Percentiles rank a stretch among this genome's conserved stretches.
phyloP scores from a whole-genome alignment of 768 basidiomycete genomes.

The Punctularia strigosozonata region DNA sequence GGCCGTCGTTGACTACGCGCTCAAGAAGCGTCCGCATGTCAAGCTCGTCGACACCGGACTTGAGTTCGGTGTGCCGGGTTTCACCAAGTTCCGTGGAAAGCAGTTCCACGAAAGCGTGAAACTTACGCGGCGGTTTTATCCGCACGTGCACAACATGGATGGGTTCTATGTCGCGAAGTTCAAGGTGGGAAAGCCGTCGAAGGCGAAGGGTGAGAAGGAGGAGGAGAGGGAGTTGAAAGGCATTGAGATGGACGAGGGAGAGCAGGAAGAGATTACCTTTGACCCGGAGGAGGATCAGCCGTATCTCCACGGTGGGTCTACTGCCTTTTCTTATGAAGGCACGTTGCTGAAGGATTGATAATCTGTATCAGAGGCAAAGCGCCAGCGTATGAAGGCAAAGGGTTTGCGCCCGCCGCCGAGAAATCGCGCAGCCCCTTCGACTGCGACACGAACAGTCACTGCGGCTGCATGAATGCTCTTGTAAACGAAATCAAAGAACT shows the following conservation, averaged over 20 bases:
- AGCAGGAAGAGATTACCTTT: slow-evolving; percentile 17
- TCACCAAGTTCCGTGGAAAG: slow-evolving; percentile 85
- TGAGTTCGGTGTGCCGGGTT: slow-evolving; percentile 89
- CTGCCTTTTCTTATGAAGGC: slow-evolving; percentile 1
- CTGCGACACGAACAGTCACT: slow-evolving; percentile 14
- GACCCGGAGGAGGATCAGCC: slow-evolving; percentile 31
- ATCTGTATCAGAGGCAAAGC: slow-evolving; percentile 46
- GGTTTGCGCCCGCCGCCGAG: slow-evolving; percentile 58
- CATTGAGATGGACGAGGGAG: slow-evolving; percentile 12
- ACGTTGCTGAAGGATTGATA: slow-evolving; percentile 1
- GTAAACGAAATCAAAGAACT: too few relatives aligned
- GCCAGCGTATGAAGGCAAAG: slow-evolving; percentile 65
- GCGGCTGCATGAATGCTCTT: neutral
- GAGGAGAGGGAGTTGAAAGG: slow-evolving; percentile 16
- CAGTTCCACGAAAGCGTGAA: slow-evolving; percentile 67
- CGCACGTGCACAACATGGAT: slow-evolving; percentile 99
- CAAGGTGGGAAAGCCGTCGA: slow-evolving; percentile 71
- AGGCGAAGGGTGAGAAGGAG: slow-evolving; percentile 19
- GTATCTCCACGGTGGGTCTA: slow-evolving; percentile 65
- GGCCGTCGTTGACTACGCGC: slow-evolving; percentile 93
- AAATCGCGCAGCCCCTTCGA: slow-evolving; percentile 18
- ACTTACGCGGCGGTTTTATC: slow-evolving; percentile 84
- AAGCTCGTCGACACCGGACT: slow-evolving; percentile 89
- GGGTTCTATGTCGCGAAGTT: slow-evolving; percentile 99
- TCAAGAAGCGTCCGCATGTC: slow-evolving; percentile 87